Evolutionary conservation across 768 basidiomycete species (phyloP).

Genomic region (Hemileccinum rubropunctum): DNA sequence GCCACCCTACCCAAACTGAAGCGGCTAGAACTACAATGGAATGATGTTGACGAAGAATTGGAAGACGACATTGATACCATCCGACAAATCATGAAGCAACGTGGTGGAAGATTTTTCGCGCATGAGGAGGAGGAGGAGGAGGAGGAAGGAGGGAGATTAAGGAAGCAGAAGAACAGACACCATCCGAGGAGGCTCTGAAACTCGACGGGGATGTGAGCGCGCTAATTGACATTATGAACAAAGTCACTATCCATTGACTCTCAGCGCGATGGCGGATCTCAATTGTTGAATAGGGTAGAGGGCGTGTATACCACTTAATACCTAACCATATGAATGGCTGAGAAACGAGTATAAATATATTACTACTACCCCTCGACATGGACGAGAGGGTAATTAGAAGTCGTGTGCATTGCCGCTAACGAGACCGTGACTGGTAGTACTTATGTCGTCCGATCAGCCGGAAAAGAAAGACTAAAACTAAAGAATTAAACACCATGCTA

Average conservation of each 20-base stretch:
- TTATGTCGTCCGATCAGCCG: neutral
- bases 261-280: constrained; percentile 2
- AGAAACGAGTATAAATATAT: too few species aligned
- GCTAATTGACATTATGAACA: constrained; percentile 65
- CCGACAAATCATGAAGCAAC: constrained; percentile 51
- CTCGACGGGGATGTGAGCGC: constrained; percentile 45
- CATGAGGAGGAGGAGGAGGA: constrained; percentile 84
- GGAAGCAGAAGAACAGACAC: constrained; percentile 19
- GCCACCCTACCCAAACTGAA: constrained; percentile 57
- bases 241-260: constrained; percentile 49
- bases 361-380: neutral
- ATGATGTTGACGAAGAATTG: constrained; percentile 79
- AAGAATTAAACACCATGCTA: neutral
- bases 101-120: constrained; percentile 64
- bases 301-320: constrained; percentile 24
- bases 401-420: neutral
- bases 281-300: neutral
- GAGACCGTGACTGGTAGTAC: too few species aligned
- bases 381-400: neutral
- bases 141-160: constrained; percentile 31
- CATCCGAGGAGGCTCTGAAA: constrained; percentile 24
- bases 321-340: constrained; percentile 16
- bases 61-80: constrained; percentile 54
- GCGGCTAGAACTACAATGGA: constrained; percentile 85
- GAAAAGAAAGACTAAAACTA: neutral